Conservation (phyloP, 768 basidiomycete species). For the Naganishia onofrii region DNA sequence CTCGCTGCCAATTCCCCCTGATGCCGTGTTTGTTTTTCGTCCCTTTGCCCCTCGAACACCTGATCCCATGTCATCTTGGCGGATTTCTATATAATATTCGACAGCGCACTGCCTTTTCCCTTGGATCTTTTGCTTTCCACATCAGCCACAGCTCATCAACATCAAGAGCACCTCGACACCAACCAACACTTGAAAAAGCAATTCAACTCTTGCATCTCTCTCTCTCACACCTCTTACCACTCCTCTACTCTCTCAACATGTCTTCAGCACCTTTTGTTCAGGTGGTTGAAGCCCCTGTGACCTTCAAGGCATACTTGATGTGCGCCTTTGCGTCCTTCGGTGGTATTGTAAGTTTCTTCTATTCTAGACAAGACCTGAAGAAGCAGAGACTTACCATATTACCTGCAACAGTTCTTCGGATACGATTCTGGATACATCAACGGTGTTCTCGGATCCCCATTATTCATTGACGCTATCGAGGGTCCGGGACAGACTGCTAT, state of each 20-base stretch:
- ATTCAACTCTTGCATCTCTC: neutral
- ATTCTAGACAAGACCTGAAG: too few species aligned
- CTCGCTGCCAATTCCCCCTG: conserved; percentile 14
- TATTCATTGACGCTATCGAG: conserved; percentile 31
- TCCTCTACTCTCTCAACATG: neutral
- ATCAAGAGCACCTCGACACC: neutral
- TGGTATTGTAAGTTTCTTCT: too few species aligned
- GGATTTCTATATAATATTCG: conserved; percentile 12
- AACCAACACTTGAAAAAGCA: too few species aligned
- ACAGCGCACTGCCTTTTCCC: neutral
- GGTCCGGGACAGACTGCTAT: conserved; percentile 28
- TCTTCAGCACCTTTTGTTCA: conserved; percentile 9
- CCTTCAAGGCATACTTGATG: conserved; percentile 50
- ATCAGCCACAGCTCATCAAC: conserved; percentile 1
- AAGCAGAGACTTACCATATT: too few species aligned
- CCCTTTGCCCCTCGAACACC: conserved; percentile 12
- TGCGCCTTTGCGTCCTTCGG: conserved; percentile 52
- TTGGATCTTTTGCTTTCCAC: neutral
- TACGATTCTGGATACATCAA: conserved; percentile 49
- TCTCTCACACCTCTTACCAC: neutral
- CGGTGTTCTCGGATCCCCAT: conserved; percentile 31
- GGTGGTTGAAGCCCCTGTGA: conserved; percentile 54
- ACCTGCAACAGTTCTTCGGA: too few species aligned
- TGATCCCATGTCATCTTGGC: neutral
- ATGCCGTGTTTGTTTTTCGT: conserved; percentile 4